These are phyloP conservation scores for Aspergillus heteromorphus DNA, from an alignment of 495 filamentous ascomycete genomes.

Conservation along the genomic window DNA sequence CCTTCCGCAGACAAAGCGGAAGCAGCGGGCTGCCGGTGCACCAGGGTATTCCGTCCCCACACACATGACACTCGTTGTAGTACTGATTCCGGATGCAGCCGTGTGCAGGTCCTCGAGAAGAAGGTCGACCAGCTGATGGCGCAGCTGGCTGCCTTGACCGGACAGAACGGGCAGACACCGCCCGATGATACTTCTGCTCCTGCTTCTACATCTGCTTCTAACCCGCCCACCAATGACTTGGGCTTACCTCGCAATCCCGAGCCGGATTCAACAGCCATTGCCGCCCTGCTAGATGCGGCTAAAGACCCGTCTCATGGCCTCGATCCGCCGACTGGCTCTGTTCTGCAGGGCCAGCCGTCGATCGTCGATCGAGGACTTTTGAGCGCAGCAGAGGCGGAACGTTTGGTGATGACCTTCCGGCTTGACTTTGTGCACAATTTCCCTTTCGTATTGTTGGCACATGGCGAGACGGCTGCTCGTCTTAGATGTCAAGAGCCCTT, in stretches of 20 bases:
- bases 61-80: background rate
- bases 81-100: constrained; percentile 14
- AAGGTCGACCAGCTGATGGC: constrained; percentile 1
- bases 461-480: constrained; percentile 9
- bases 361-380: constrained; percentile 20
- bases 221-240: background rate
- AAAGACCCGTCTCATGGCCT: background rate
- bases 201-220: too few relatives aligned
- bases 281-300: background rate
- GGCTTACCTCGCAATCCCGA: background rate
- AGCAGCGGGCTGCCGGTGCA: constrained; percentile 11
- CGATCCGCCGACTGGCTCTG: constrained; percentile 15
- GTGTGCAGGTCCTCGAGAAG: constrained; percentile 14
- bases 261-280: background rate
- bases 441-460: constrained; percentile 17
- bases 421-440: constrained; percentile 15
- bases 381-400: background rate
- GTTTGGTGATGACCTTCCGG: constrained; percentile 13
- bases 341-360: constrained; percentile 15
- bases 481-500: constrained; percentile 14
- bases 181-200: background rate
- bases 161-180: background rate
- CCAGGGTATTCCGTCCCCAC: background rate
- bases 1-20: constrained; percentile 21
- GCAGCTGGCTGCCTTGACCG: background rate